phyloP scores from a whole-genome alignment of 495 filamentous ascomycete genomes.

The Pseudoneurospora amorphoporcata region DNA sequence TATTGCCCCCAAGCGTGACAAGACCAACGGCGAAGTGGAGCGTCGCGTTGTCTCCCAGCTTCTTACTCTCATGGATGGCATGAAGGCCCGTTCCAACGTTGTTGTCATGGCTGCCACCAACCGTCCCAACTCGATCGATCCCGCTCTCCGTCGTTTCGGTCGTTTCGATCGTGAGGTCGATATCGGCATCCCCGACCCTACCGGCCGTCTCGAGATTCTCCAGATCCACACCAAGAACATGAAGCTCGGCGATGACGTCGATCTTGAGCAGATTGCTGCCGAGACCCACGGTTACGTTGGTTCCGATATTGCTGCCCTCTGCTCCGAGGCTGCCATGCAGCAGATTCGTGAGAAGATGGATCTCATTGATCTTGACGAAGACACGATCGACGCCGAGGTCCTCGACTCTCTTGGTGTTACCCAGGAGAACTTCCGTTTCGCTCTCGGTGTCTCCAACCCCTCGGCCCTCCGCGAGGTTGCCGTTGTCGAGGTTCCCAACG shows the following conservation, averaged over 20 bases:
- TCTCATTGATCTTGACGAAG: conserved; percentile 96
- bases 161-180: conserved; percentile 98
- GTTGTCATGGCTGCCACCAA: conserved; percentile 99
- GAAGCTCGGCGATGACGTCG: conserved; percentile 95
- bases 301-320: conserved; percentile 97
- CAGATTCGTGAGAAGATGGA: conserved; percentile 99
- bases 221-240: conserved; percentile 99
- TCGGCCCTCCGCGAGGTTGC: conserved; percentile 98
- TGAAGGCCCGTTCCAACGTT: conserved; percentile 97
- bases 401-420: conserved; percentile 96
- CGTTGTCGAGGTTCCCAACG: conserved; percentile 97
- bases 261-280: conserved; percentile 90
- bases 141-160: conserved; percentile 91
- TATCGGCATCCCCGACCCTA: conserved; percentile 95
- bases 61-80: conserved; percentile 96
- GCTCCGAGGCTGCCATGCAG: conserved; percentile 98
- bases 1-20: conserved; percentile 98
- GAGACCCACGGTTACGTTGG: conserved; percentile 99
- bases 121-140: conserved; percentile 94
- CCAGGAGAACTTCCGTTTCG: conserved; percentile 99
- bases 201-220: conserved; percentile 95
- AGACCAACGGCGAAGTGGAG: conserved; percentile 99
- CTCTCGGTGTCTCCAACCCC: conserved; percentile 94
- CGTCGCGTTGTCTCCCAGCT: conserved; percentile 97
- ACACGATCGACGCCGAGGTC: conserved; percentile 97